Evolutionary conservation across 768 basidiomycete genomes (phyloP), one percentile per base, ranked within the genome.

Genomic region (Scleroderma citrinum): DNA sequence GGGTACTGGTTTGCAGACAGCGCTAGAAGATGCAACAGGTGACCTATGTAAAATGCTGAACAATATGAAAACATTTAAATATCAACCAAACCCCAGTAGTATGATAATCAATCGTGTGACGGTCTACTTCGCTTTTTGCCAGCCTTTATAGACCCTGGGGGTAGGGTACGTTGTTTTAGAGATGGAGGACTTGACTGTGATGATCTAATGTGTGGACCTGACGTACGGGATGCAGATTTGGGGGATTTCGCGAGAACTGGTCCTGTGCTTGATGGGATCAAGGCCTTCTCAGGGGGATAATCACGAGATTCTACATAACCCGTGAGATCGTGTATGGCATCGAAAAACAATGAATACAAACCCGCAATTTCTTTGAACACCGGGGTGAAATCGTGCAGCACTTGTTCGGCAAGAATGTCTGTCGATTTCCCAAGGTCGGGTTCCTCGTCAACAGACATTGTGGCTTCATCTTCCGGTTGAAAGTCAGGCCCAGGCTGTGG

Each of bases 341-440:
- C 8, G n/a, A 12, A 21, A 19, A 13, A 3, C 12, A 12, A n/a
- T n/a, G n/a, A 20, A 7, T 12, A 63, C 70, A 12, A 55, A 79
- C 77, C 71, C 76, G 74, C 44, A 67, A 66, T 63, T 42, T 51
- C 59, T 54, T 69, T 78, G 73, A 93, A 93, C 21, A 92, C 66
- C 30, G 75, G 71, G 21, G 82, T 68, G 50, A 92, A 77, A 14
- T 69, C 63, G 7, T 71, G 63, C 59, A 91, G 76, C 63, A 91
- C 82, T 12, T 70, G 66, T n/a, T 73, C 66, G 36, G 71, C 68
- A 4, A 85, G 76, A 20, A 65, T 26, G 65, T 54, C 34, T 69
- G 72, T 47, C 50, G 39, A 50, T 35, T 56, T 60, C 37, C 56
- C 23, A 26, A 52, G 45, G 21, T 46, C 45, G 42, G 51, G 51